Base-by-base conservation (phyloP, 2,329 filamentous ascomycete species). In the Alternaria longipes region DNA sequence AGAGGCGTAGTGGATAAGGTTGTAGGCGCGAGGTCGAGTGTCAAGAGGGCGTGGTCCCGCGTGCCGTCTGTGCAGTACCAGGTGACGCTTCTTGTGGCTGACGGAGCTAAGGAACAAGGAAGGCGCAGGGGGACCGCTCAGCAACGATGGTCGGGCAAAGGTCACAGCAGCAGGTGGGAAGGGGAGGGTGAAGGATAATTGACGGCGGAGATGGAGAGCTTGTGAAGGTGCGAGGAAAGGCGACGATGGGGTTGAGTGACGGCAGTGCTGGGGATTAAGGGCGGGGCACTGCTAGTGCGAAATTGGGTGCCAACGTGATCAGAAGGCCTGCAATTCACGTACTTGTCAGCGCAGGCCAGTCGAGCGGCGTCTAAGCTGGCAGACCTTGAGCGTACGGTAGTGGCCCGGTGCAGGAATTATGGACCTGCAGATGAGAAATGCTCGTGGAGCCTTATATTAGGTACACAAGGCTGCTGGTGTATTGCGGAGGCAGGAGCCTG, bases 1-100 rank as follows among this genome's bases (percentile, higher is more conserved):
- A 80, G 80, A 81, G 83, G 84, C 84, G 86, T 87, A 77, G 79
- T 87, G 85, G 85, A 84, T 80, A 63, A 51, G 59, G 59, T 56
- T 55, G 66, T 60, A 62, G 68, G 61, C 54, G 64, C 51, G 44
- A 56, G 65, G 59, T 62, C 61, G 64, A 64, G 70, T 60, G 60
- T 59, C 58, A 63, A 67, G 66, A 67, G 63, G 67, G 64, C 59
- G 67, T 65, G 68, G 66, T 63, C 60, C 57, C 61, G 64, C 58
- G 64, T 67, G 65, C 59, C 59, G 58, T 59, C 64, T 64, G 69
- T 67, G 69, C 63, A 60, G 56, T 58, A 58, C 53, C 64, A 69
- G 64, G 62, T 68, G 67, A 67, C 62, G 64, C 54, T 38, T 57
- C 58, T 58, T 63, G 62, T 67, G 66, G 66, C 64, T 65, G 60